Conservation (phyloP, 345 rosid species). For the Murraya koenigii region DNA sequence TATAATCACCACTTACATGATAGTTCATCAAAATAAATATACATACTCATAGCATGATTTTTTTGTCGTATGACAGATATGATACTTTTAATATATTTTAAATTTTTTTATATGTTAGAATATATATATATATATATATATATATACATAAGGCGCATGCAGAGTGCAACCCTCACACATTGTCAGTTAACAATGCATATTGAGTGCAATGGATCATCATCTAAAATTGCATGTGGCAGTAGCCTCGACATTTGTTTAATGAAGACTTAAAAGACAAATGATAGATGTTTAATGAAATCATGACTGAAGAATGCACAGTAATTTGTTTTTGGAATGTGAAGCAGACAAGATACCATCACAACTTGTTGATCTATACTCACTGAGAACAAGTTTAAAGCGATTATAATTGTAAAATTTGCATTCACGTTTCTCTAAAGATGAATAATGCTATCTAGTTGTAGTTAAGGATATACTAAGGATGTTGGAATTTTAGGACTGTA, state of each 20-base stretch:
- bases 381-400: slow-evolving; percentile 59
- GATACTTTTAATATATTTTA: too few species aligned
- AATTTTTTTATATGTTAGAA: too few species aligned
- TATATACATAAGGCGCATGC: too few species aligned
- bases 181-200: neutral
- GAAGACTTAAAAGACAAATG: neutral
- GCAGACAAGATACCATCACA: slow-evolving; percentile 82
- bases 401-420: slow-evolving; percentile 63
- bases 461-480: too few species aligned
- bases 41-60: too few species aligned
- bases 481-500: too few species aligned
- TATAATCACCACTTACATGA: too few species aligned
- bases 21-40: too few species aligned
- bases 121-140: too few species aligned
- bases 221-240: neutral
- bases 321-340: slow-evolving; percentile 81
- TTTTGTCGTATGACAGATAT: too few species aligned
- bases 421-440: neutral
- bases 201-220: neutral
- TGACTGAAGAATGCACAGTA: neutral
- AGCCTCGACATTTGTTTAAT: neutral
- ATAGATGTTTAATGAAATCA: neutral
- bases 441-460: neutral
- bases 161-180: too few species aligned
- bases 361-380: slow-evolving; percentile 62